These are phyloP conservation scores for Elongisporangium undulatum DNA, from an alignment of 352 stramenopile genomes.

Conservation along the genomic window DNA sequence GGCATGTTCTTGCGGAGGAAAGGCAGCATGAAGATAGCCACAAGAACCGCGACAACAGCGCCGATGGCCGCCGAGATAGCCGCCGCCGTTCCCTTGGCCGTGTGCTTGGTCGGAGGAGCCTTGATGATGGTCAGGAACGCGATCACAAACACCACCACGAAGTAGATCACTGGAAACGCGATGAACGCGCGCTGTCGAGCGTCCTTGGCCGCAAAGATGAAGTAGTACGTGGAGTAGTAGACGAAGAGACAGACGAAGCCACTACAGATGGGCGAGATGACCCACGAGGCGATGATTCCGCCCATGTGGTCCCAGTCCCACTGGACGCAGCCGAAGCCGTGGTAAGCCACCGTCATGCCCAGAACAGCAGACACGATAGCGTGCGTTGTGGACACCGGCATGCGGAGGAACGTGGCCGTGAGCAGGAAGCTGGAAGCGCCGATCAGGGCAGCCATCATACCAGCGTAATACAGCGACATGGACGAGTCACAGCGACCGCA, in stretches of 20 bases:
- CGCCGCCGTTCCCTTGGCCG: not conserved
- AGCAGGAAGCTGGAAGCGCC: slow-evolving; percentile 44
- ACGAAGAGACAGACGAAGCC: slow-evolving; percentile 43
- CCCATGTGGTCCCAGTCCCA: slow-evolving; percentile 26
- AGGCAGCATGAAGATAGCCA: too few relatives aligned
- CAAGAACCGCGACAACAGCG: not conserved
- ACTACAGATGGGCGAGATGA: slow-evolving; percentile 51
- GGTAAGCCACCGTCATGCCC: slow-evolving; percentile 50
- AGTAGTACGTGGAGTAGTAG: slow-evolving; percentile 41
- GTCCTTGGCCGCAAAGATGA: slow-evolving; percentile 39
- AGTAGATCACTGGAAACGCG: slow-evolving; percentile 44
- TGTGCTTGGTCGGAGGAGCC: slow-evolving; percentile 4
- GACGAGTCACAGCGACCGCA: slow-evolving; percentile 41
- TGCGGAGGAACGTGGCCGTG: slow-evolving; percentile 37
- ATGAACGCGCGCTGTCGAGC: slow-evolving; percentile 24
- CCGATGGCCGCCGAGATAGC: not conserved
- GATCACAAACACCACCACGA: slow-evolving; percentile 40
- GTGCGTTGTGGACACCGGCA: slow-evolving; percentile 80
- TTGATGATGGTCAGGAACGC: slow-evolving; percentile 47
- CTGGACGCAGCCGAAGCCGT: slow-evolving; percentile 32
- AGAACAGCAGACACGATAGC: slow-evolving; percentile 61
- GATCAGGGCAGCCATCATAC: slow-evolving; percentile 60
- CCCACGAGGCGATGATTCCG: slow-evolving; percentile 69
- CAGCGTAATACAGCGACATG: slow-evolving; percentile 51
- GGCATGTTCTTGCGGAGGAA: too few relatives aligned